Evolutionary conservation across 208 protist species (phyloP).

Genomic region (Histomonas meleagridis): DNA sequence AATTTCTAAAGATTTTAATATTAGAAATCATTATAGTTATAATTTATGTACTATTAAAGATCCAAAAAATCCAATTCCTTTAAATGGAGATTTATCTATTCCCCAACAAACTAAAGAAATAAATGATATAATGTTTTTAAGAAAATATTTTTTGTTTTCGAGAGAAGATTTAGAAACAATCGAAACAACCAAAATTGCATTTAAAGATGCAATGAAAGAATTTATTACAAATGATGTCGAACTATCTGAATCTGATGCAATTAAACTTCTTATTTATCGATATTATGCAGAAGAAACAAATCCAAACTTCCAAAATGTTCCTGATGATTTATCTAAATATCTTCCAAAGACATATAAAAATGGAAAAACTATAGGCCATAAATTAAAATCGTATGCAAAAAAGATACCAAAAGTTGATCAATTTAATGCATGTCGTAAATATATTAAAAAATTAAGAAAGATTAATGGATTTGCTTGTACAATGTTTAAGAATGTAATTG

Average conservation of each 20-base stretch:
- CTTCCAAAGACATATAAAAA: neutral
- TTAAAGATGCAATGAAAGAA: neutral
- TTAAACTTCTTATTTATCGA: neutral
- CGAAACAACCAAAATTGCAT: neutral
- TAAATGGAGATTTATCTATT: neutral
- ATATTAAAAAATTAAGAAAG: neutral
- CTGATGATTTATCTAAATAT: neutral
- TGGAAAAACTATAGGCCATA: neutral
- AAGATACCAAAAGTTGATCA: neutral
- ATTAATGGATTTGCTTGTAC: neutral
- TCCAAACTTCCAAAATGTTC: neutral
- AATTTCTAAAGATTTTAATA: neutral
- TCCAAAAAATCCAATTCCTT: neutral
- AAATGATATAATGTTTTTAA: neutral
- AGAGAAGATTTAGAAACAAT: neutral
- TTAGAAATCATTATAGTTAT: neutral
- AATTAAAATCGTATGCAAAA: neutral
- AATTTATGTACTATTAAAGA: neutral
- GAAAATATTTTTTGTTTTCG: neutral
- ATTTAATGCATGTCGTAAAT: neutral
- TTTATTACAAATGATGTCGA: neutral
- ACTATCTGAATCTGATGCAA: neutral
- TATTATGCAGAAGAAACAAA: neutral
- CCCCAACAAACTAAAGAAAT: neutral
- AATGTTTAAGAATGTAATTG: neutral